These are phyloP conservation scores for Daldinia bambusicola DNA, from an alignment of 495 filamentous ascomycete genomes.

Conservation along the genomic window DNA sequence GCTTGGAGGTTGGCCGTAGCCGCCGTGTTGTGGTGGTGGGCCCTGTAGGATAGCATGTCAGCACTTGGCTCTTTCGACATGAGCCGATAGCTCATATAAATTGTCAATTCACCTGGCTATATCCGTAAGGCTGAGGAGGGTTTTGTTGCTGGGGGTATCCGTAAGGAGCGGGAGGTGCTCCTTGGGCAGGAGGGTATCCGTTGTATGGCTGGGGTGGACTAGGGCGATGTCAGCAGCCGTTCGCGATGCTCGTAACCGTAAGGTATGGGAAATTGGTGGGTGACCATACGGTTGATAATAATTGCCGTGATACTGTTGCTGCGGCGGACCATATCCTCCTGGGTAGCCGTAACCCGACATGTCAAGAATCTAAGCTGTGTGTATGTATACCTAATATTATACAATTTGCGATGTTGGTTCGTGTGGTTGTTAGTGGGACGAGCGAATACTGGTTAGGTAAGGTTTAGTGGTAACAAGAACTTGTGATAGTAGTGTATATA, in stretches of 20 bases:
- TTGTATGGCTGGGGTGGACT: slow-evolving; percentile 48
- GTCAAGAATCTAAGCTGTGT: slow-evolving; percentile 44
- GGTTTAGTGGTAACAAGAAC: not conserved
- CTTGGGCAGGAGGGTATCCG: slow-evolving; percentile 55
- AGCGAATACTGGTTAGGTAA: slow-evolving; percentile 3
- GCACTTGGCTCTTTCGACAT: slow-evolving; percentile 21
- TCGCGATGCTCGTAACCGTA: slow-evolving; percentile 25
- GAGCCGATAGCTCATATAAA: slow-evolving; percentile 42
- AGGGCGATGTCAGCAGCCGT: slow-evolving; percentile 35
- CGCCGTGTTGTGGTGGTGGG: slow-evolving; percentile 56
- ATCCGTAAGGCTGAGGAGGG: slow-evolving; percentile 52
- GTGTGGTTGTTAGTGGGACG: slow-evolving; percentile 5
- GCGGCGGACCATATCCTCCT: slow-evolving; percentile 55
- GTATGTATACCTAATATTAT: slow-evolving; percentile 9
- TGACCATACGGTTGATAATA: slow-evolving; percentile 53
- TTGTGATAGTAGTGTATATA: slow-evolving; percentile 20
- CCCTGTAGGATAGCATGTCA: slow-evolving; percentile 45
- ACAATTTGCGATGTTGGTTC: slow-evolving; percentile 19
- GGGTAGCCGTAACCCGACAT: slow-evolving; percentile 56
- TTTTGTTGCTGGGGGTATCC: slow-evolving; percentile 58
- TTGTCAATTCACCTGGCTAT: slow-evolving; percentile 44
- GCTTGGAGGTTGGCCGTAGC: slow-evolving; percentile 51
- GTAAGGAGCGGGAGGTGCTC: slow-evolving; percentile 48
- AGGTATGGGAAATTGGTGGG: slow-evolving; percentile 15
- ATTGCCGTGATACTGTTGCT: slow-evolving; percentile 54